Percentiles rank a stretch among this genome's conserved stretches.
Conservation (phyloP, 495 filamentous ascomycete genomes). For the Penicillium maclennaniae region DNA sequence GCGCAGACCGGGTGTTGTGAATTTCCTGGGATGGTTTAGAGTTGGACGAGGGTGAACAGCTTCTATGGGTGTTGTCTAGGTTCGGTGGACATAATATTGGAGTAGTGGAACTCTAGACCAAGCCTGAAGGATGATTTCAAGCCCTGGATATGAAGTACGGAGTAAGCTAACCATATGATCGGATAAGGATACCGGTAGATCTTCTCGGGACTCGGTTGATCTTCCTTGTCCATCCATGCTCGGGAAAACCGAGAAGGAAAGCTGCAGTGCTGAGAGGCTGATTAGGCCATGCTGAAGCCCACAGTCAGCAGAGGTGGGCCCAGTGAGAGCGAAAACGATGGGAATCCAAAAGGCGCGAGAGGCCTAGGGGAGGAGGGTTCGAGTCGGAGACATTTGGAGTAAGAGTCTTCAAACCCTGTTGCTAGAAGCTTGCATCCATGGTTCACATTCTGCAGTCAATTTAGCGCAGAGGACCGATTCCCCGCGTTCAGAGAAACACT, state of each 20-base stretch:
- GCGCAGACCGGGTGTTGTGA: background rate
- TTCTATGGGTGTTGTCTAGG: background rate
- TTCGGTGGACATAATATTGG: background rate
- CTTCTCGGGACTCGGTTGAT: conserved; percentile 11
- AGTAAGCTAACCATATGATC: conserved; percentile 2
- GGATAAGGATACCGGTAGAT: conserved; percentile 11
- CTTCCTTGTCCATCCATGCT: background rate
- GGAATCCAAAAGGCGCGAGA: too few relatives aligned
- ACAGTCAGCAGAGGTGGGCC: background rate
- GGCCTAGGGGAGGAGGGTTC: too few relatives aligned
- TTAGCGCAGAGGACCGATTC: background rate
- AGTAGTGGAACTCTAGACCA: too few relatives aligned
- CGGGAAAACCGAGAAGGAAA: background rate
- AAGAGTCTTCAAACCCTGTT: background rate
- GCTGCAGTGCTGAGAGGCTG: background rate
- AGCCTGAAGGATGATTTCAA: background rate
- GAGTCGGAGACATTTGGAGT: conserved; percentile 12
- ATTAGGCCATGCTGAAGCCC: too few relatives aligned
- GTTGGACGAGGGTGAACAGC: background rate
- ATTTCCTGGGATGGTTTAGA: background rate
- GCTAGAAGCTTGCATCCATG: background rate
- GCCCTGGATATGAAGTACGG: background rate
- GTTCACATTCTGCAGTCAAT: conserved; percentile 6
- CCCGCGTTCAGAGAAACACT: background rate
- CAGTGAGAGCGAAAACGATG: background rate